Base-by-base conservation (phyloP, 2,329 filamentous ascomycete genomes). In the Aspergillus neoniger region DNA sequence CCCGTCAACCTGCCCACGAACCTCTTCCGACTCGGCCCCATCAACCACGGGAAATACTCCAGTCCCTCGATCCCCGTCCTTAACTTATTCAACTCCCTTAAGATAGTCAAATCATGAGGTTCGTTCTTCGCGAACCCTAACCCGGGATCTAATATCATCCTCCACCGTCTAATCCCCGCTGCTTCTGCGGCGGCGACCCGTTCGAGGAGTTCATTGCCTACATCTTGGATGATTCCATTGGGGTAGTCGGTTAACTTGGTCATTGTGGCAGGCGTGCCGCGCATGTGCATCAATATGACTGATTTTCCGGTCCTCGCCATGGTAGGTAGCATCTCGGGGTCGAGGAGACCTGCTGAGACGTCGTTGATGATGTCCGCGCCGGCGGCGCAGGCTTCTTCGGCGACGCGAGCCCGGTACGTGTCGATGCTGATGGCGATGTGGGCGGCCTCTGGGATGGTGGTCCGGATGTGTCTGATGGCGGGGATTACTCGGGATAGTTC, bases 281-380 rank as follows among this genome's bases (percentile, higher is more conserved):
- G 91, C 91, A 95, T 96, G 79, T 97, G 93, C 91, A 96, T 96
- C 55, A 97, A 83, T 65, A 88, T 82, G 32, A 97, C 87, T 2
- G 92, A 92, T 69, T 88, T 91, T 38, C 91, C 89, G 0, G 95
- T 83, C 4, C 84, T 81, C 0, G 91, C 94, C 63, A 94, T 88
- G 0, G 91, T 92, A 14, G 87, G 70, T 0, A 99, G 85, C 92
- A 99, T 98, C 0, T 84, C 83, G 0, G 85, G 79, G 73, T 98
- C 95, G 54, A 96, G 81, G 4, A 82, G 73, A 3, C 95, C 95
- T 1, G 89, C 92, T 0, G 92, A 96, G 38, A 99, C 88, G 75
- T 99, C 95, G 78, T 99, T 99, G 78, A 99, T 87, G 64, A 99
- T 90, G 73, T 97, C 89, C 6, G 93, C 94, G 54, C 95, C 95